Evolutionary conservation across 192 early-diverging fungal species (phyloP).

Genomic region (Backusella liffmaniae): DNA sequence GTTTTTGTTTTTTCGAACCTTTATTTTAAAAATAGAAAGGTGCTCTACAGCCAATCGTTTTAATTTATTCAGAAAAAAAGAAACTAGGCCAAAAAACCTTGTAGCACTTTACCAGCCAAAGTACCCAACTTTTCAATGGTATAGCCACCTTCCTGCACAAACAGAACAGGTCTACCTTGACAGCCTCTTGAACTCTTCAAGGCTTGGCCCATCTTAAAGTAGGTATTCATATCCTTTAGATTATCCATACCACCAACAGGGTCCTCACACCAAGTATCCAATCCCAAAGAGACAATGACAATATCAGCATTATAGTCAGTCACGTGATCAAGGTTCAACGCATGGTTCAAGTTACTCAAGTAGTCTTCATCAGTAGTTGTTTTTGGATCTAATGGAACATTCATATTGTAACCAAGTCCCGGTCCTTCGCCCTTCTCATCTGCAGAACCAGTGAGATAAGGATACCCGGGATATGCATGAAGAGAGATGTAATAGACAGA

Average conservation of each 20-base stretch:
- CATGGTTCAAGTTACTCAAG: conserved; percentile 39
- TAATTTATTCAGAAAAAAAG: not conserved
- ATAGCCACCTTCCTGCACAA: conserved; percentile 59
- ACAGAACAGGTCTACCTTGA: conserved; percentile 42
- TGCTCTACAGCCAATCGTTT: not conserved
- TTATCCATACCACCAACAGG: conserved; percentile 47
- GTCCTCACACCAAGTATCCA: conserved; percentile 63
- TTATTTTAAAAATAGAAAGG: not conserved
- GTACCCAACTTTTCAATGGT: conserved; percentile 46
- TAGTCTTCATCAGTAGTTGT: conserved; percentile 60
- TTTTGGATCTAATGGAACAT: conserved; percentile 54
- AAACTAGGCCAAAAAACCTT: conserved; percentile 33
- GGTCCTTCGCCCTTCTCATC: conserved; percentile 55
- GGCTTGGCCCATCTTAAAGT: conserved; percentile 39
- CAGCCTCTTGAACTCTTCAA: conserved; percentile 23
- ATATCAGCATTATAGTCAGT: conserved; percentile 50
- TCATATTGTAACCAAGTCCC: conserved; percentile 68
- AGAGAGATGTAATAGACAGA: conserved; percentile 67
- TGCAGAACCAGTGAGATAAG: conserved; percentile 59
- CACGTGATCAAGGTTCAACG: conserved; percentile 43
- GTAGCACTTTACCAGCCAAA: conserved; percentile 45
- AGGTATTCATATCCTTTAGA: conserved; percentile 31
- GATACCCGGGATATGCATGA: conserved; percentile 60
- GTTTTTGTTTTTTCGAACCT: not conserved
- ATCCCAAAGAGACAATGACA: conserved; percentile 63